Evolutionary conservation across 2,329 filamentous ascomycete species (phyloP).

Genomic region (Ophiosphaerella korrae): DNA sequence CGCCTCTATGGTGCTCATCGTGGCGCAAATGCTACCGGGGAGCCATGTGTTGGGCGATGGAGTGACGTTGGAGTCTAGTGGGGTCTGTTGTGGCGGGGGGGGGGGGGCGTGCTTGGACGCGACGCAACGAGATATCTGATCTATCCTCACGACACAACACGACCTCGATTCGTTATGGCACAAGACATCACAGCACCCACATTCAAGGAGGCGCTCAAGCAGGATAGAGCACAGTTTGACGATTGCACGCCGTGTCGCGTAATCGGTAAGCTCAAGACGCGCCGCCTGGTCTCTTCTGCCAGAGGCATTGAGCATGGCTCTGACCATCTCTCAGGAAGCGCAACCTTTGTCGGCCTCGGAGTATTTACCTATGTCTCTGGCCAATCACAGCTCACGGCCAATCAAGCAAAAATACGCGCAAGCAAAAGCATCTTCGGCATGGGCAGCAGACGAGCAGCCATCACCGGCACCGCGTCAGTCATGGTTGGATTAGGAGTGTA

Average conservation of each 20-base stretch:
- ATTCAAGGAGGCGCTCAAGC: conserved; percentile 37
- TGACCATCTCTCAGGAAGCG: conserved; percentile 41
- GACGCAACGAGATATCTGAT: conserved; percentile 4
- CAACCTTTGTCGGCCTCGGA: conserved; percentile 54
- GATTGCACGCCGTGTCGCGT: conserved; percentile 75
- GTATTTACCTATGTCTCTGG: conserved; percentile 54
- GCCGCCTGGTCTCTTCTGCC: not conserved
- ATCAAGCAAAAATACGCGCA: conserved; percentile 48
- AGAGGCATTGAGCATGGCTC: too few relatives aligned
- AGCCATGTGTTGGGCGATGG: conserved; percentile 21
- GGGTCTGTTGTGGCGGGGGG: conserved; percentile 34
- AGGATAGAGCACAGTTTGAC: conserved; percentile 49
- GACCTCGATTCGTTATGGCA: conserved; percentile 12
- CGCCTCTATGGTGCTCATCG: conserved; percentile 81
- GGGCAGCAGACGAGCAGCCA: conserved; percentile 45
- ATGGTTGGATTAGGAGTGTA: conserved; percentile 54
- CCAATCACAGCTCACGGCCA: conserved; percentile 50
- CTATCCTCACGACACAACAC: not conserved
- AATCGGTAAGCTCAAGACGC: conserved; percentile 59
- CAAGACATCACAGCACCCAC: conserved; percentile 25
- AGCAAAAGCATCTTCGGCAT: conserved; percentile 51
- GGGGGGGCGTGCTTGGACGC: conserved; percentile 27
- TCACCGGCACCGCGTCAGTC: conserved; percentile 47
- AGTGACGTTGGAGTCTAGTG: conserved; percentile 16
- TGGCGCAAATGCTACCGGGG: conserved; percentile 19